Base-by-base conservation (phyloP, 2,329 filamentous ascomycete genomes). In the Trichoderma asperellum region DNA sequence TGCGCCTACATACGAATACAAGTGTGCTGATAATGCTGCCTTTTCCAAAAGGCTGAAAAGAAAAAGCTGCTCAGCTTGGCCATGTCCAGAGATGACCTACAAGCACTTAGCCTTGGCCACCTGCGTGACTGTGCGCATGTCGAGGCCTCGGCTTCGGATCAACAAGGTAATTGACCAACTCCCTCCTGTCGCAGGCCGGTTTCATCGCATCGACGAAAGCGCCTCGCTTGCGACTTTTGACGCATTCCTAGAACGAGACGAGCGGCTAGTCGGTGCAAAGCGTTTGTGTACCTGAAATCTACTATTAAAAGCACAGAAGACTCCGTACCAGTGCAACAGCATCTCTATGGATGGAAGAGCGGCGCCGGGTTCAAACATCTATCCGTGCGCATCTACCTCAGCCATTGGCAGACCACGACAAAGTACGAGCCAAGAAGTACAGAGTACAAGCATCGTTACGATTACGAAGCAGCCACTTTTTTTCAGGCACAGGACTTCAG, bases 171-270 rank as follows among this genome's bases (percentile, higher is more conserved):
- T 57, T 47, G 49, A 40, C 56, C 29, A 18, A n/a, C 43, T 32
- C n/a, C 34, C 59, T 35, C 43, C 53, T 69, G 67, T 69, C 67
- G 55, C 60, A 69, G 59, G 53, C 60, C 21, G 53, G 67, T 69
- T 69, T 69, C 67, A 69, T 64, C 59, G 18, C 53, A 49, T 68
- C 5, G 60, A 63, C 58, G 52, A 21, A 68, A 58, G 53, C 58
- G 59, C 47, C n/a, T 49, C 47, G 47, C 47, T 49, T 49, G 47
- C 60, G 32, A 29, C 11, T 53, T 35, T 43, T 56, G 27, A 61
- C 49, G 43, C 40, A 63, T 63, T 64, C 67, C 59, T 40, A 29
- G 21, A 29, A 24, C n/a, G 29, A 40, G 24, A 49, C 52, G 37
- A 29, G 24, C 59, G 37, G 55, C 49, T 56, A 63, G 58, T 58